phyloP scores from a whole-genome alignment of 768 basidiomycete species.

The Boletus pseudo-olivaceus region DNA sequence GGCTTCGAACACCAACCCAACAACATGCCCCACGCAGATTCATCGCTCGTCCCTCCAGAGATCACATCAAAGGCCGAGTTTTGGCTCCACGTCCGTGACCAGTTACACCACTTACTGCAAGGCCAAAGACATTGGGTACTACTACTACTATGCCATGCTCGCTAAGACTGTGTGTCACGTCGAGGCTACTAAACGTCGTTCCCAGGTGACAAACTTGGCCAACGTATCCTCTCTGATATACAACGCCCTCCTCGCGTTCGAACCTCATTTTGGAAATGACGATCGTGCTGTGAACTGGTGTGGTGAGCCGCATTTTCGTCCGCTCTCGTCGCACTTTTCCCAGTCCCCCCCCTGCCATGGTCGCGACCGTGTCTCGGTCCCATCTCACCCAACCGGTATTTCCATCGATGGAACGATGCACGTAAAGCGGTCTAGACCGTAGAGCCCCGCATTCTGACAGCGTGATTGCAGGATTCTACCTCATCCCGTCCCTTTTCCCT shows the following conservation, averaged over 20 bases:
- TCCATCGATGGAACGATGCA: not conserved
- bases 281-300: conserved; percentile 86
- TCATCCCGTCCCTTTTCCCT: conserved; percentile 64
- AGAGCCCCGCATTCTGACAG: conserved; percentile 17
- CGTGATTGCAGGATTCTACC: conserved; percentile 72
- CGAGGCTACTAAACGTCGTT: not conserved
- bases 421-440: not conserved
- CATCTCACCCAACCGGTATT: not conserved
- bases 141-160: conserved; percentile 21
- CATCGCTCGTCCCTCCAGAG: conserved; percentile 63
- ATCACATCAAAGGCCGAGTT: conserved; percentile 74
- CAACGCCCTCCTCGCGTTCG: conserved; percentile 69
- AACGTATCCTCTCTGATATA: conserved; percentile 82
- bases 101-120: conserved; percentile 59
- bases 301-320: conserved; percentile 52
- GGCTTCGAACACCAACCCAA: not conserved
- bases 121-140: conserved; percentile 83
- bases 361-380: not conserved
- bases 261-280: conserved; percentile 55
- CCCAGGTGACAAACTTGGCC: conserved; percentile 79
- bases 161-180: conserved; percentile 4
- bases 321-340: not conserved
- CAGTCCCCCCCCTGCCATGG: too few relatives aligned
- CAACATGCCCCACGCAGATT: conserved; percentile 84
- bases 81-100: conserved; percentile 70